Base-by-base conservation (phyloP, 2,329 filamentous ascomycete genomes). In the Fusarium subglutinans region DNA sequence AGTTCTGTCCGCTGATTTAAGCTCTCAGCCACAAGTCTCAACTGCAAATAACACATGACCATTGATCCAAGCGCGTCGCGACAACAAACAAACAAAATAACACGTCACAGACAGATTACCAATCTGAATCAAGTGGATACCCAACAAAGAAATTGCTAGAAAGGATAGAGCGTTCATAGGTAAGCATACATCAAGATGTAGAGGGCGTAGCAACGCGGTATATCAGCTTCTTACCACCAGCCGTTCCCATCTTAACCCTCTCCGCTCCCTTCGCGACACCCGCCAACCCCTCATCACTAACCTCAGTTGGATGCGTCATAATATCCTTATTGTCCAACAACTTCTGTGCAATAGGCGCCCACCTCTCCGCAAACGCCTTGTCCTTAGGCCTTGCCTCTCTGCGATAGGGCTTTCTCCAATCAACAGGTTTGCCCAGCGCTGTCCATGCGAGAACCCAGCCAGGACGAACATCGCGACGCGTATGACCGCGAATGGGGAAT, bases 401-500 rank as follows among this genome's bases (percentile, higher is more conserved):
- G 13, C 68, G 58, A 20, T 72, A 72, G 9, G 69, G 69, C 10
- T 68, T 63, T 30, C 41, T 37, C 69, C 69, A 72, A 24, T 66
- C 67, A 11, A 72, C 67, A 5, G 57, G 60, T 11, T 70, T 58
- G 2, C 69, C 73, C 4, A 71, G 71, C 20, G 68, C 63, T 33
- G 75, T 77, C 47, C 67, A 70, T 5, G 66, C 66, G 50, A 66
- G 69, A 22, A 78, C 66, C 73, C 75, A 78, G 14, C 72, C 70
- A 6, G 76, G 69, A 40, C 57, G 50, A 26, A 78, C 68, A 26
- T 61, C 68, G 35, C 76, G 74, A 26, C 76, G 73, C 9, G 76
- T 77, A 48, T 78, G 76, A 9, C 72, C 74, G 7, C 73, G 74
- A 2, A 77, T 60, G 8, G 76, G 76, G 12, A 77, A 77, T 2